These are phyloP conservation scores for Amylostereum areolatum DNA, from an alignment of 1,284 basidiomycete species.

Conservation along the genomic window DNA sequence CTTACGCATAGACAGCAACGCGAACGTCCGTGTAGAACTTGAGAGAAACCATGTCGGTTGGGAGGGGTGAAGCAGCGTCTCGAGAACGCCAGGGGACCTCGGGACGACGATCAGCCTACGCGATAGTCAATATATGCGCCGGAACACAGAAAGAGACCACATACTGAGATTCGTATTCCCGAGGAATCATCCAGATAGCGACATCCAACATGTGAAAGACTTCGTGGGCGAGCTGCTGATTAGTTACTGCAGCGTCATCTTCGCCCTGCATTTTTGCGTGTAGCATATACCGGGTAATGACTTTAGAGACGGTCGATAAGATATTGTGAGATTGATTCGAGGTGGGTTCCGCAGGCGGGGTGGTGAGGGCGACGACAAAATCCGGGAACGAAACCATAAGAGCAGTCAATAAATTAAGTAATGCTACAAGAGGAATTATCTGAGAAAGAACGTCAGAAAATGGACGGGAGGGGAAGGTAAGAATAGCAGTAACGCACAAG, in stretches of 20 bases:
- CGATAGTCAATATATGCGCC: conserved; percentile 1
- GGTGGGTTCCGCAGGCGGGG: neutral
- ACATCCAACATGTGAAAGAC: conserved; percentile 8
- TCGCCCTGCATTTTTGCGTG: conserved; percentile 3
- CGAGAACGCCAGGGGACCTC: conserved; percentile 33
- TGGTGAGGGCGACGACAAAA: conserved; percentile 9
- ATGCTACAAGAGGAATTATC: conserved; percentile 11
- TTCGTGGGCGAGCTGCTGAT: conserved; percentile 6
- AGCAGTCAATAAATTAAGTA: conserved; percentile 12
- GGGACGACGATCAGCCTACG: conserved; percentile 36
- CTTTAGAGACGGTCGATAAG: conserved; percentile 3
- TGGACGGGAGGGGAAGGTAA: neutral
- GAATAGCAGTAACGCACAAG: neutral
- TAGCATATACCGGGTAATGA: conserved; percentile 5
- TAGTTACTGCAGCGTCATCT: neutral
- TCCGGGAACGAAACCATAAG: conserved; percentile 12
- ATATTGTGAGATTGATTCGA: neutral
- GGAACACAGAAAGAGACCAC: neutral
- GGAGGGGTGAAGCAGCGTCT: conserved; percentile 40
- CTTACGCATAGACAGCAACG: conserved; percentile 53
- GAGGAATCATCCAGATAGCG: conserved; percentile 7
- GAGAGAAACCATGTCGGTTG: conserved; percentile 48
- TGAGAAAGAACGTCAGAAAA: neutral
- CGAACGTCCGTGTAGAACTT: conserved; percentile 39
- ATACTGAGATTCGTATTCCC: conserved; percentile 8